phyloP scores from a whole-genome alignment of 1,284 basidiomycete genomes.

The Cryptococcus jaspeensis region DNA sequence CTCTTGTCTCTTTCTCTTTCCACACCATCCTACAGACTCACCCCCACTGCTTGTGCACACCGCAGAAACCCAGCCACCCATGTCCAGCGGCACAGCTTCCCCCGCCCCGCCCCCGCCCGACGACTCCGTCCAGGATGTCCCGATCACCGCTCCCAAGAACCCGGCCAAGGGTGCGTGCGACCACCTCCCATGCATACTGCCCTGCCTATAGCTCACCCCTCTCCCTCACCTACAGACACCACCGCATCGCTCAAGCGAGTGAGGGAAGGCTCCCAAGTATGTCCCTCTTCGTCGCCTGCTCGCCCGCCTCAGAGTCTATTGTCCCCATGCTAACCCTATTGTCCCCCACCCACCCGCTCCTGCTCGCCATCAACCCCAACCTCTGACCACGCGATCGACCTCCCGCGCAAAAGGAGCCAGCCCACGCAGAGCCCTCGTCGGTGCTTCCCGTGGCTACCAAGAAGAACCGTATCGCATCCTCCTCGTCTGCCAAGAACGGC shows the following conservation, averaged over 20 bases:
- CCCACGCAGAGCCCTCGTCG: slow-evolving; percentile 11
- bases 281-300: background rate
- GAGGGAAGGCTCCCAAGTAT: slow-evolving; percentile 46
- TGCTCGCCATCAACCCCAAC: background rate
- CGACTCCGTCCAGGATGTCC: background rate
- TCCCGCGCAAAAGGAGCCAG: slow-evolving; percentile 20
- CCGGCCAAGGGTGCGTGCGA: slow-evolving; percentile 7
- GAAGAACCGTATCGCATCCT: slow-evolving; percentile 43
- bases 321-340: background rate
- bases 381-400: no score
- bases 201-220: background rate
- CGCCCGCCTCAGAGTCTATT: background rate
- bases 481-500: background rate
- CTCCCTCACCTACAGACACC: slow-evolving; percentile 1
- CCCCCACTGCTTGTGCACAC: no score
- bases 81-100: slow-evolving; percentile 11
- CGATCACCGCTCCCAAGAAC: background rate
- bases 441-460: slow-evolving; percentile 33
- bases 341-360: background rate
- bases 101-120: slow-evolving; percentile 10
- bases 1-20: no score
- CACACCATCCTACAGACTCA: no score
- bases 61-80: background rate
- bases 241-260: slow-evolving; percentile 40
- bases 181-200: no score